These are phyloP conservation scores for Tanacetum coccineum DNA, from an alignment of 129 eudicot species.

Conservation along the genomic window DNA sequence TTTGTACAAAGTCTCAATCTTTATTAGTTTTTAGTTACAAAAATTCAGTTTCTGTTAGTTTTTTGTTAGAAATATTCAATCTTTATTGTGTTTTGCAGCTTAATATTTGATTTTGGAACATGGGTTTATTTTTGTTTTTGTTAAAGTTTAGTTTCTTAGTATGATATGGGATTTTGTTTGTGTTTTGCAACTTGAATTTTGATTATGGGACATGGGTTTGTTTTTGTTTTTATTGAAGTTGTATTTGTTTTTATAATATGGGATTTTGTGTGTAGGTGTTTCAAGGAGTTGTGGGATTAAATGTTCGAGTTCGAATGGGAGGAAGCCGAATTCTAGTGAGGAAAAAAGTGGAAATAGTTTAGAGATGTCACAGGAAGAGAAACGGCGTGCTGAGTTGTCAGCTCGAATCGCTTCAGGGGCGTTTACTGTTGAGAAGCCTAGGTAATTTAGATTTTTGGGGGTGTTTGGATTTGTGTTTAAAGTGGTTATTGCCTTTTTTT, in stretches of 20 bases:
- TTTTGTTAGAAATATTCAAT: no score
- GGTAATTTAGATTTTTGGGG: slow-evolving; percentile 38
- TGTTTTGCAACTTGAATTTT: neutral
- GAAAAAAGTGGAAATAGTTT: slow-evolving; percentile 32
- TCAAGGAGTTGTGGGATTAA: slow-evolving; percentile 36
- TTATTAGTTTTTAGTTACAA: no score
- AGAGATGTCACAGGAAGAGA: slow-evolving; percentile 46
- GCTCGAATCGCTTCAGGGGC: slow-evolving; percentile 88
- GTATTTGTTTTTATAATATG: no score
- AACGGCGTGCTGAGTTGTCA: slow-evolving; percentile 68
- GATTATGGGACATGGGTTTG: neutral
- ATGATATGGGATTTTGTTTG: neutral
- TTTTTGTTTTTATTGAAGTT: no score
- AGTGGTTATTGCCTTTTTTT: neutral
- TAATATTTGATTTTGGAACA: neutral
- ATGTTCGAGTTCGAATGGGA: slow-evolving; percentile 69
- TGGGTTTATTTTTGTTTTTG: neutral
- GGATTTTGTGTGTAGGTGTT: slow-evolving; percentile 29
- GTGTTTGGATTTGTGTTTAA: slow-evolving; percentile 10
- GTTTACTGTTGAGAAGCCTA: slow-evolving; percentile 72
- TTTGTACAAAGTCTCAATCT: no score
- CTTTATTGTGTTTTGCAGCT: neutral
- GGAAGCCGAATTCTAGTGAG: slow-evolving; percentile 42
- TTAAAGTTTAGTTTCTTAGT: no score
- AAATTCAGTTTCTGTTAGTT: no score